A percentile compares a stretch with the other conserved stretches of the same genome.
These are phyloP conservation scores for Saitozyma sp. DNA, from an alignment of 768 basidiomycete species.

Conservation along the genomic window DNA sequence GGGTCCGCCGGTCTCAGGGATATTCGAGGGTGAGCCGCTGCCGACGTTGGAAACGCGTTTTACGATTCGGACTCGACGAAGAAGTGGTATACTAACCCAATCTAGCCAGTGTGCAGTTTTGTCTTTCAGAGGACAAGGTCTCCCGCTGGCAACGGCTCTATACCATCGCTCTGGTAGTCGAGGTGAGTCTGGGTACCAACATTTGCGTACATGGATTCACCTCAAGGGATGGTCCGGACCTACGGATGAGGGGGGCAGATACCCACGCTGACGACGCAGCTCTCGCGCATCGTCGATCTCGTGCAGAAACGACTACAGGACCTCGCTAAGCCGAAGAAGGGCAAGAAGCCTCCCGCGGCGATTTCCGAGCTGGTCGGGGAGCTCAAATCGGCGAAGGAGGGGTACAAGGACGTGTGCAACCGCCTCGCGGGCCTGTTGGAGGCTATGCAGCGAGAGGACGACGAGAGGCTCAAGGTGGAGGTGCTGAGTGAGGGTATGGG, in stretches of 20 bases:
- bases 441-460: slow-evolving; percentile 6
- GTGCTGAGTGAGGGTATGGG: background rate
- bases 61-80: too few relatives aligned
- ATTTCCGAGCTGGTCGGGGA: background rate
- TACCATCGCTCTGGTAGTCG: background rate
- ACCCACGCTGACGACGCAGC: background rate
- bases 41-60: too few relatives aligned
- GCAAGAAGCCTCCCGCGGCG: slow-evolving; percentile 4
- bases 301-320: background rate
- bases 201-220: background rate
- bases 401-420: background rate
- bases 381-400: background rate
- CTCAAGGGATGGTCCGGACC: background rate
- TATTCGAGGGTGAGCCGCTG: too few relatives aligned
- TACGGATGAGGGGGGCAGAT: background rate
- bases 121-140: background rate
- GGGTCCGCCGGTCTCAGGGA: too few relatives aligned
- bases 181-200: slow-evolving; percentile 5
- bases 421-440: background rate
- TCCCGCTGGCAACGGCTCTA: slow-evolving; percentile 4
- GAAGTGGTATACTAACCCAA: too few relatives aligned
- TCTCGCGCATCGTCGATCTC: slow-evolving; percentile 11
- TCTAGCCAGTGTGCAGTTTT: background rate
- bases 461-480: slow-evolving; percentile 5
- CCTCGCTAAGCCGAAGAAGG: slow-evolving; percentile 9